Evolutionary conservation across 306 rosid species (phyloP).

Genomic region (Cucurbita argyrosperma): DNA sequence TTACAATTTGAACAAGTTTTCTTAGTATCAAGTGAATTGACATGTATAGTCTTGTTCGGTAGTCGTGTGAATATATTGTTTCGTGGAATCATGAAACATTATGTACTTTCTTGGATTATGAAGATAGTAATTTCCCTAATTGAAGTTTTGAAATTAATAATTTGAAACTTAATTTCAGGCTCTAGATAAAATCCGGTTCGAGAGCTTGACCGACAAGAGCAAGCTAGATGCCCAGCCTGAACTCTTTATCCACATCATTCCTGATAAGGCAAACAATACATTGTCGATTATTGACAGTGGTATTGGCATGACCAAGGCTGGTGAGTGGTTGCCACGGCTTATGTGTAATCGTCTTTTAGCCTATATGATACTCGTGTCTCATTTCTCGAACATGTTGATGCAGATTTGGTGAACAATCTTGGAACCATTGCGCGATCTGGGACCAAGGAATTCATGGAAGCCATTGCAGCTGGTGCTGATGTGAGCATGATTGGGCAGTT

Average conservation of each 20-base stretch:
- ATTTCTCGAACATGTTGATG: no score
- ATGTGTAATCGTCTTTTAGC: no score
- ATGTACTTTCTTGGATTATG: neutral
- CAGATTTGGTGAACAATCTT: neutral
- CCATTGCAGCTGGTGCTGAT: neutral
- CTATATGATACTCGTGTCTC: no score
- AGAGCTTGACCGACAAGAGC: neutral
- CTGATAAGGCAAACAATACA: neutral
- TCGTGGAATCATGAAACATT: no score
- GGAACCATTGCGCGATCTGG: neutral
- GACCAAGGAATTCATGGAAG: slow-evolving; percentile 1
- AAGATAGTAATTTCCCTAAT: neutral
- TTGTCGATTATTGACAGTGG: neutral
- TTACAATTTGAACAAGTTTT: neutral
- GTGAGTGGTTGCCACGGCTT: neutral
- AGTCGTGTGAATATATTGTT: neutral
- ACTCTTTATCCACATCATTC: neutral
- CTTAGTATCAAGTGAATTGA: neutral
- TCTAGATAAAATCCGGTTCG: neutral
- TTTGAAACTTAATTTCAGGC: neutral
- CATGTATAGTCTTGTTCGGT: neutral
- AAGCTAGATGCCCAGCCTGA: neutral
- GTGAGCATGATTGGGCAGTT: neutral
- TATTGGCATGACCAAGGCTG: slow-evolving; percentile 2
- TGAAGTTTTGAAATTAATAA: neutral